Base-by-base conservation (phyloP, 2,329 filamentous ascomycete species). In the Ophiostoma australiae region DNA sequence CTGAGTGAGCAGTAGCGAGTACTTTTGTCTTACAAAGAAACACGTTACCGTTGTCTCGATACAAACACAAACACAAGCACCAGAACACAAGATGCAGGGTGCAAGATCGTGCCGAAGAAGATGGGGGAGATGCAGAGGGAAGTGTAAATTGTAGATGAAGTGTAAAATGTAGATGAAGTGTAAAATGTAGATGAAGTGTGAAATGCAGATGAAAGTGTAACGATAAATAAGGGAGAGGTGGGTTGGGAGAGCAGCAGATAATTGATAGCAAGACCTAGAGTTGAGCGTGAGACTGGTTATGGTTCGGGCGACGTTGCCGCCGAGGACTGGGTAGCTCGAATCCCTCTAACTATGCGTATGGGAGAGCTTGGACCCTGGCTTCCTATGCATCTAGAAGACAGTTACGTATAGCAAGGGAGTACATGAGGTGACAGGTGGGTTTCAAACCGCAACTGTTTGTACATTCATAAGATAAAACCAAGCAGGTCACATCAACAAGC, bases 361-460 rank as follows among this genome's bases (percentile, higher is more conserved):
- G 33, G 61, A 37, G 27, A 66, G 61, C 31, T 31, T n/a, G 20
- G 31, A 5, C 61, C 31, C 61, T 37, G 31, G 61, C 33, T 35
- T 66, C 61, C 61, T 66, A 33, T 66, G 61, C 61, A 66, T 66
- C 61, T 66, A 39, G 61, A 66, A 33, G 33, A 39, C 33, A 13
- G 61, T 66, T 35, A 37, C 61, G 35, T 37, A 33, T 37, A 37
- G 33, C 20, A 66, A 27, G 58, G 58, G 48, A 27, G 27, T 63
- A 33, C 58, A 63, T 63, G 58, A 23, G 52, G 11, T 13, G n/a
- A 13, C 4, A 27, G 52, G 15, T 48, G 44, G 20, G 20, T 20
- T 48, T 48, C 44, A 48, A 48, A 48, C 10, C 37, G 37, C 17
- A 20, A n/a, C 17, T 7, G 17, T n/a, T 6, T 48, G 44, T n/a